Conservation (phyloP, 164 flowering plant genomes). For the Tetrastigma voinierianum region DNA sequence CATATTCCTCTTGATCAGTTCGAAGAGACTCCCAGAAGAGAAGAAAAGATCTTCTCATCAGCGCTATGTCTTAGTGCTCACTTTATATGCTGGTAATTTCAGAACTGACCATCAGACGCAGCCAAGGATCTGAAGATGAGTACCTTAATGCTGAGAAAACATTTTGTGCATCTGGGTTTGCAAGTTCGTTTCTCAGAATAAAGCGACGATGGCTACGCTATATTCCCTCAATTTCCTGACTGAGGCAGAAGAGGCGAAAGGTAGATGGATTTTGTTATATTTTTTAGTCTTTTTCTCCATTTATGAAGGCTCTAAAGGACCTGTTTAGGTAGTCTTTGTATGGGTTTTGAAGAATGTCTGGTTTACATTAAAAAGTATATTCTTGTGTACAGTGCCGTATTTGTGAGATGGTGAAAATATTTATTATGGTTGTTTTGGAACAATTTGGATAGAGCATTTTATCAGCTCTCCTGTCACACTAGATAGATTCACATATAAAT, state of each 20-base stretch:
- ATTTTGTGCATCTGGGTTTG: slow-evolving; percentile 67
- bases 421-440: no score
- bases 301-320: no score
- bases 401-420: no score
- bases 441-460: no score
- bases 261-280: not conserved
- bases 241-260: slow-evolving; percentile 19
- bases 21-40: slow-evolving; percentile 37
- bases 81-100: slow-evolving; percentile 67
- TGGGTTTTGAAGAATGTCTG: no score
- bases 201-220: slow-evolving; percentile 43
- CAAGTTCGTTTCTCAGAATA: slow-evolving; percentile 38
- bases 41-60: slow-evolving; percentile 57
- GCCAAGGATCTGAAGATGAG: slow-evolving; percentile 70
- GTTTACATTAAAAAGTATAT: no score
- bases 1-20: slow-evolving; percentile 41
- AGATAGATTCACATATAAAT: no score
- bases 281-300: no score
- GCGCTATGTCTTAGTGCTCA: slow-evolving; percentile 78
- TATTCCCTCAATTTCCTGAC: slow-evolving; percentile 56
- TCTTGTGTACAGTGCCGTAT: no score
- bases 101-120: slow-evolving; percentile 58
- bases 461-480: no score
- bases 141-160: slow-evolving; percentile 27
- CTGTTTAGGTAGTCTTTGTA: no score